Conservation (phyloP, 352 stramenopile species). For the Pythium insidiosum region DNA sequence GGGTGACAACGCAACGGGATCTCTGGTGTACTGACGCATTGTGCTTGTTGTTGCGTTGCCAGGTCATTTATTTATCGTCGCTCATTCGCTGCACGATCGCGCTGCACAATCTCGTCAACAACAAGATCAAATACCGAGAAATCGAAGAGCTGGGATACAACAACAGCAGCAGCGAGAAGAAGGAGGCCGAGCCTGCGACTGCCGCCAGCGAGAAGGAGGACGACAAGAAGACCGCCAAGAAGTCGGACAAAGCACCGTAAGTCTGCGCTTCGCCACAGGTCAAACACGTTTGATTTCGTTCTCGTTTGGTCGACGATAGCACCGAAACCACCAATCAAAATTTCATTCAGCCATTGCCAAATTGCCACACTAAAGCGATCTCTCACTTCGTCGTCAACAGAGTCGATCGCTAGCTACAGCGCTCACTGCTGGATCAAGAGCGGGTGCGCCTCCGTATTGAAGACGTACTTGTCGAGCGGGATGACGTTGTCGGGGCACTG, state of each 20-base stretch:
- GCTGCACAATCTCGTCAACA: constrained; percentile 98
- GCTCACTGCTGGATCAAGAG: constrained; percentile 49
- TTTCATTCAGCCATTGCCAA: too few relatives aligned
- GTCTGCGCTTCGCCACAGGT: too few relatives aligned
- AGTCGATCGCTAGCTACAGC: too few relatives aligned
- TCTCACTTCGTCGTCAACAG: too few relatives aligned
- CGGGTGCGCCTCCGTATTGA: constrained; percentile 96
- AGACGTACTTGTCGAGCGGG: constrained; percentile 92
- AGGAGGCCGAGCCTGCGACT: constrained; percentile 8
- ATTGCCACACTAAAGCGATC: too few relatives aligned
- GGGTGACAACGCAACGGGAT: too few relatives aligned
- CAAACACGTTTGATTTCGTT: too few relatives aligned
- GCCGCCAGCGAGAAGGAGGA: background rate
- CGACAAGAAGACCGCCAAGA: constrained; percentile 4
- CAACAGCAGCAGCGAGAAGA: constrained; percentile 10
- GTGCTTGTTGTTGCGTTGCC: constrained; percentile 3
- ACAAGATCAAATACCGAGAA: constrained; percentile 98
- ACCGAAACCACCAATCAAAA: too few relatives aligned
- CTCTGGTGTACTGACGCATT: too few relatives aligned
- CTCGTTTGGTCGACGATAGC: too few relatives aligned
- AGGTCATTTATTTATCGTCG: constrained; percentile 96
- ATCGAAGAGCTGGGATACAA: constrained; percentile 56
- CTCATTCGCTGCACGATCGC: constrained; percentile 97
- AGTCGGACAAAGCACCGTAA: background rate
- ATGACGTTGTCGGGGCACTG: constrained; percentile 71